Percentiles rank a stretch among this genome's conserved stretches.
Conservation (phyloP, 495 filamentous ascomycete genomes). For the Xylaria telfairii region DNA sequence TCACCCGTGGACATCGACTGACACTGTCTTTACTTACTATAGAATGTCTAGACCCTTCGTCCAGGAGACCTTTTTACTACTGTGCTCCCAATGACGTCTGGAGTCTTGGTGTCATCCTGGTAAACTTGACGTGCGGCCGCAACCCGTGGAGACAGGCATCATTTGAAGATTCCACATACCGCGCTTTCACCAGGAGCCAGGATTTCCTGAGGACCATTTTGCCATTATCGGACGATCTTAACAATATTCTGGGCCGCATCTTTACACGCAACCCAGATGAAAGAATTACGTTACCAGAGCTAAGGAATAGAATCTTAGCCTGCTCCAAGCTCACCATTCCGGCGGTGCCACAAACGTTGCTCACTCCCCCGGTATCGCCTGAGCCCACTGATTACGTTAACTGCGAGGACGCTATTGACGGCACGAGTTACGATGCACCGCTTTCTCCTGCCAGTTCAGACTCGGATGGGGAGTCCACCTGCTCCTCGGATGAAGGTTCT, state of each 20-base stretch:
- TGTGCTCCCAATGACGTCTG: conserved; percentile 97
- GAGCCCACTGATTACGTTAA: conserved; percentile 52
- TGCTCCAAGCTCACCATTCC: conserved; percentile 76
- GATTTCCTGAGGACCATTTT: conserved; percentile 92
- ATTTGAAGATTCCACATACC: conserved; percentile 91
- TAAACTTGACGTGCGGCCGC: conserved; percentile 96
- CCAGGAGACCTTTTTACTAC: conserved; percentile 82
- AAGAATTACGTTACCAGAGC: conserved; percentile 83
- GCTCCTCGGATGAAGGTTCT: conserved; percentile 55
- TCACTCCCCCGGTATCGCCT: conserved; percentile 47
- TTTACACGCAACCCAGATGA: conserved; percentile 89
- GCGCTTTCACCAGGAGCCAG: conserved; percentile 83
- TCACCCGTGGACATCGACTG: conserved; percentile 33
- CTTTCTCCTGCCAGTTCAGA: conserved; percentile 50
- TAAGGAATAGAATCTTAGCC: conserved; percentile 74
- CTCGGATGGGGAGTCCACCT: conserved; percentile 52
- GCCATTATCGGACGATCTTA: conserved; percentile 87
- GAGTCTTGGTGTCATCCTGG: conserved; percentile 95
- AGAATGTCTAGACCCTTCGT: conserved; percentile 93
- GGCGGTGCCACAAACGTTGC: conserved; percentile 32
- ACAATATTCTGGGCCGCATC: conserved; percentile 83
- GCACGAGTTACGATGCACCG: conserved; percentile 43
- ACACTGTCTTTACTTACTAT: conserved; percentile 39
- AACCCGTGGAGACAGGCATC: conserved; percentile 99
- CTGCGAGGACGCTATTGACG: conserved; percentile 48